Evolutionary conservation across 2,329 filamentous ascomycete genomes (phyloP).

Genomic region (Trichoderma endophyticum): DNA sequence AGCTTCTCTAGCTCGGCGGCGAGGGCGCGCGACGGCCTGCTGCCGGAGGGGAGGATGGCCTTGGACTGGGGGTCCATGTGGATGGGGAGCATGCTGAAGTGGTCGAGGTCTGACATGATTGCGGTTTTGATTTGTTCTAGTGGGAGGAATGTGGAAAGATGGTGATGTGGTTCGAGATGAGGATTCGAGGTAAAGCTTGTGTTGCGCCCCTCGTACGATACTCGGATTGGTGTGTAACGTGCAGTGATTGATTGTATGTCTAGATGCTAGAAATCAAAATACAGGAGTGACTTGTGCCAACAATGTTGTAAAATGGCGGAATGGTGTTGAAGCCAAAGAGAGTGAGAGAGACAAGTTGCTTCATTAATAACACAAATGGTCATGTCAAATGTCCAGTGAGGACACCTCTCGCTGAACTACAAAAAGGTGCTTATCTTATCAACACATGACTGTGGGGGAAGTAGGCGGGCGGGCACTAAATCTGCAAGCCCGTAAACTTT

Average conservation of each 20-base stretch:
- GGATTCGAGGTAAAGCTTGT: background rate
- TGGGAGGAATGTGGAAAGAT: background rate
- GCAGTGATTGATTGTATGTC: background rate
- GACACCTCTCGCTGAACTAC: slow-evolving; percentile 17
- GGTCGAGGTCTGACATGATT: slow-evolving; percentile 59
- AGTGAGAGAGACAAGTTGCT: background rate
- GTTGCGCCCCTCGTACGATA: background rate
- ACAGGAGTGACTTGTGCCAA: background rate
- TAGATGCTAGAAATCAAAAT: background rate
- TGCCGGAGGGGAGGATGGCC: slow-evolving; percentile 48
- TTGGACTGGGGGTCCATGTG: slow-evolving; percentile 80
- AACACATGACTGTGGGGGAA: slow-evolving; percentile 32
- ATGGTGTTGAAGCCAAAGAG: background rate
- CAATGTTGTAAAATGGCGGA: background rate
- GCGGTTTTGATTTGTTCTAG: background rate
- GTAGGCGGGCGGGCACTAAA: background rate
- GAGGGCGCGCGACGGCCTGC: slow-evolving; percentile 46
- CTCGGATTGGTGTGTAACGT: background rate
- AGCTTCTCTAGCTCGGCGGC: slow-evolving; percentile 66
- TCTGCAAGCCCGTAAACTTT: background rate
- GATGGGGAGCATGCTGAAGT: slow-evolving; percentile 80
- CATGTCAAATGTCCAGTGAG: slow-evolving; percentile 7
- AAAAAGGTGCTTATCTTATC: slow-evolving; percentile 36
- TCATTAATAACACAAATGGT: background rate
- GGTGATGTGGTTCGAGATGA: background rate